Percentiles rank a stretch among this genome's conserved stretches.
Evolutionary conservation across 345 rosid species (phyloP).

Genomic region (Aquilaria sinensis): DNA sequence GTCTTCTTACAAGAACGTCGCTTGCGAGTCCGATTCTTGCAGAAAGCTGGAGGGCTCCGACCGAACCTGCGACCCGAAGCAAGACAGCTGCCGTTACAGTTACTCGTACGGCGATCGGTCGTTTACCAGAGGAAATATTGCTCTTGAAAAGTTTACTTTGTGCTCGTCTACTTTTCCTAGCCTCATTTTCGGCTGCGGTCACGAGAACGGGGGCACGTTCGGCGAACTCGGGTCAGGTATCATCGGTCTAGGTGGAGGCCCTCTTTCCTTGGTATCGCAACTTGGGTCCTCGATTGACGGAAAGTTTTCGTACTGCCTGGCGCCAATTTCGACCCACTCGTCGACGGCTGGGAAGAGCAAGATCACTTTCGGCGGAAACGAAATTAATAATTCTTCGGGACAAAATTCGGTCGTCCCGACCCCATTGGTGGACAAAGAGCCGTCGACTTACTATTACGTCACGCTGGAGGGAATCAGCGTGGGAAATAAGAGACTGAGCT

Average conservation of each 20-base stretch:
- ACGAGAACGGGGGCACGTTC: slow-evolving; percentile 34
- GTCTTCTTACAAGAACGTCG: slow-evolving; percentile 23
- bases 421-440: slow-evolving; percentile 27
- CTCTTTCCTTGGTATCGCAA: slow-evolving; percentile 47
- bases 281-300: slow-evolving; percentile 23
- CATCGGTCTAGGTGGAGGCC: slow-evolving; percentile 59
- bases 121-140: slow-evolving; percentile 33
- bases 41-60: slow-evolving; percentile 8
- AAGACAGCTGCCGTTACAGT: slow-evolving; percentile 28
- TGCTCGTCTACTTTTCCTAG: slow-evolving; percentile 18
- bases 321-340: background rate
- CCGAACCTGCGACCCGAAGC: slow-evolving; percentile 17
- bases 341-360: slow-evolving; percentile 23
- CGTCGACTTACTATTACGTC: slow-evolving; percentile 36
- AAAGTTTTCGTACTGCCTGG: slow-evolving; percentile 52
- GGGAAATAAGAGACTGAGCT: slow-evolving; percentile 33
- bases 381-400: slow-evolving; percentile 13
- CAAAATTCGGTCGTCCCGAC: slow-evolving; percentile 22
- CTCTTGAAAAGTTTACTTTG: slow-evolving; percentile 34
- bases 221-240: slow-evolving; percentile 45
- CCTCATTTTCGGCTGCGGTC: slow-evolving; percentile 49
- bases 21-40: slow-evolving; percentile 37
- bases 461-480: slow-evolving; percentile 56
- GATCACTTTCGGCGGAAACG: slow-evolving; percentile 35
- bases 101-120: slow-evolving; percentile 30